phyloP scores from a whole-genome alignment of 1,284 basidiomycete species.

The Apiotrichum laibachii region DNA sequence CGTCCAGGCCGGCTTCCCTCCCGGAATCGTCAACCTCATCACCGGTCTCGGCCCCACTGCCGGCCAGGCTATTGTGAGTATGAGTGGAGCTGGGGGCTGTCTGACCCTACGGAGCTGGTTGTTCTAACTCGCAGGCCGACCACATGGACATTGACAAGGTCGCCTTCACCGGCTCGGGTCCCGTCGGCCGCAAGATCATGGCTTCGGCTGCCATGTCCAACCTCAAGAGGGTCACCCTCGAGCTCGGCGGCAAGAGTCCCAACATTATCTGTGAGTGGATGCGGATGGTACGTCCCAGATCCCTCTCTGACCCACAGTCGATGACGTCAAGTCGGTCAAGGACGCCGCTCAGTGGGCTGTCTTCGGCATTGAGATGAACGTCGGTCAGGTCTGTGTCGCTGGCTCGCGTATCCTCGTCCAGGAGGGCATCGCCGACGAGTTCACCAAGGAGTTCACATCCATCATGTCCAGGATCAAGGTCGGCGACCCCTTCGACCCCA shows the following conservation, averaged over 20 bases:
- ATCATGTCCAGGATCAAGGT: constrained; percentile 66
- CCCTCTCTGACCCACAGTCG: constrained; percentile 14
- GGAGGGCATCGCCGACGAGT: constrained; percentile 74
- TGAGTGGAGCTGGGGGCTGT: too few species aligned
- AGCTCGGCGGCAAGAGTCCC: constrained; percentile 53
- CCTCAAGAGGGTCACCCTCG: constrained; percentile 61
- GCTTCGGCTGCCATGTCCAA: constrained; percentile 75
- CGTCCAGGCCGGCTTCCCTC: constrained; percentile 79
- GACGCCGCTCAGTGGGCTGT: constrained; percentile 28
- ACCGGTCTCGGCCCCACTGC: constrained; percentile 64
- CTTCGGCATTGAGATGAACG: constrained; percentile 21
- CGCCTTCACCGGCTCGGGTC: constrained; percentile 57
- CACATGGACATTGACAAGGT: constrained; percentile 73
- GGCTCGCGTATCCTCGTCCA: constrained; percentile 69
- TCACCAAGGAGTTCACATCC: constrained; percentile 63
- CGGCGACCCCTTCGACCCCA: constrained; percentile 69
- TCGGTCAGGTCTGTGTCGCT: constrained; percentile 21
- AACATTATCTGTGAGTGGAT: constrained; percentile 22
- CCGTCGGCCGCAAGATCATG: constrained; percentile 80
- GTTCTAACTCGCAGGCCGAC: constrained; percentile 30
- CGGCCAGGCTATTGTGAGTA: constrained; percentile 55
- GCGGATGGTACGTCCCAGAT: too few species aligned
- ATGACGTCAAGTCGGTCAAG: constrained; percentile 22
- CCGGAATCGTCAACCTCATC: constrained; percentile 81
- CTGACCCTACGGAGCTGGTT: background rate